Evolutionary conservation across 2,329 filamentous ascomycete genomes (phyloP).

Genomic region (Aspergillus amoenus): DNA sequence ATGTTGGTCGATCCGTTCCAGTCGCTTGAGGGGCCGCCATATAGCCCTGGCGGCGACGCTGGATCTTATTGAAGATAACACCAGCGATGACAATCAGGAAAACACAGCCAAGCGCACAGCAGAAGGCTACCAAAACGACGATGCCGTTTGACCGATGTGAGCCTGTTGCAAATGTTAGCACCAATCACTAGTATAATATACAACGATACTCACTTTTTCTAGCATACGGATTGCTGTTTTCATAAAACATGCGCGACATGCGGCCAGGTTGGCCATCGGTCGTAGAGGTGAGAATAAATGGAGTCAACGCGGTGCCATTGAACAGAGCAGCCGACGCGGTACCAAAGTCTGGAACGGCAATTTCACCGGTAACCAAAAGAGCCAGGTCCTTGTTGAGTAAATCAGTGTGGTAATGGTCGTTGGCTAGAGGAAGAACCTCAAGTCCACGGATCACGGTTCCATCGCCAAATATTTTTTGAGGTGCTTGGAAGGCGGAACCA

Average conservation of each 20-base stretch:
- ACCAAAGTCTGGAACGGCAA: conserved; percentile 73
- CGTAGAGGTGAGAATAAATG: conserved; percentile 77
- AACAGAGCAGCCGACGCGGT: conserved; percentile 83
- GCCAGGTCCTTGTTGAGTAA: conserved; percentile 67
- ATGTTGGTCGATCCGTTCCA: conserved; percentile 47
- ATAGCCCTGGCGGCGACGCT: conserved; percentile 49
- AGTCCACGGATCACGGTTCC: conserved; percentile 73
- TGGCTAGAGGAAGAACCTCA: conserved; percentile 73
- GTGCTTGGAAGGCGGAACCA: conserved; percentile 66
- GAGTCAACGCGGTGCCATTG: conserved; percentile 75
- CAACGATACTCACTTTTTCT: conserved; percentile 55
- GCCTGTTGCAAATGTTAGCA: conserved; percentile 21
- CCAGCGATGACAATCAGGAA: conserved; percentile 50
- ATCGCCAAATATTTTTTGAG: conserved; percentile 62
- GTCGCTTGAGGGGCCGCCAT: conserved; percentile 44
- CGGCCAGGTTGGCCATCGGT: conserved; percentile 66
- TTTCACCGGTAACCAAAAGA: conserved; percentile 80
- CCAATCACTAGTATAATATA: not conserved
- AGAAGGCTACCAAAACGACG: conserved; percentile 48
- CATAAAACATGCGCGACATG: conserved; percentile 78
- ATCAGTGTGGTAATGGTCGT: conserved; percentile 63
- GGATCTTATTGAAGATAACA: conserved; percentile 49
- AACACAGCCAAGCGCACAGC: conserved; percentile 47
- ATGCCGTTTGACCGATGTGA: conserved; percentile 45
- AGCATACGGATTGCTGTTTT: conserved; percentile 74